Base-by-base conservation (phyloP, 148 eudicot genomes). In the Camellia granthamiana region DNA sequence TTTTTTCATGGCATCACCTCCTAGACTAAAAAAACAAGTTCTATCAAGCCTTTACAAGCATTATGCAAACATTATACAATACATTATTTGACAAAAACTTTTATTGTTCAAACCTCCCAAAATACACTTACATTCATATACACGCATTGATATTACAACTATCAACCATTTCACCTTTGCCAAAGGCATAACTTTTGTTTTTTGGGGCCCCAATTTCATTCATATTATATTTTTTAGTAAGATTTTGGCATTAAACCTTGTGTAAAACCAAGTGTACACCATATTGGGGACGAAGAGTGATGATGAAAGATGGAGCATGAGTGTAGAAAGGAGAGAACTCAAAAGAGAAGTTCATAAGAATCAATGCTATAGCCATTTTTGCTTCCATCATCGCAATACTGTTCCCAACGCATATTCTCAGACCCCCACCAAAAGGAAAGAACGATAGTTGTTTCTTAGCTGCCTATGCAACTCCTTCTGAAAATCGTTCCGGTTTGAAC, bases 401-500 rank as follows among this genome's bases (percentile, higher is more conserved):
- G 64, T 84, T 79, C 8, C 93, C 93, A 10, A 92, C 79, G 75
- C 93, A 90, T 23, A 86, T 84, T 49, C 93, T 72, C 0, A 92
- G 92, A 1, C 91, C 96, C 77, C 87, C 75, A 16, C 90, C 79
- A 41, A 92, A 92, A 7, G 91, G 90, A 51, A 89, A 81, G 83
- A 76, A 92, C 0, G 89, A 65, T n/a, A 42, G 68, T 19, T 80
- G 84, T 3, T 83, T 83, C 41, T 62, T 88, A 2, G 88, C 69
- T 10, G 92, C 97, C 18, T 85, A 84, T 0, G 83, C 19, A 66
- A 89, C 76, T 6, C 97, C 97, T 67, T 82, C 83, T 2, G 91
- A 84, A 74, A 90, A 92, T 41, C 92, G 83, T 61, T 89, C 87
- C 1, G 90, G 94, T 5, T 86, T 89, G 80, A 92, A 91, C 69